Evolutionary conservation across 352 stramenopile genomes (phyloP).

Genomic region (Pythium sp.): DNA sequence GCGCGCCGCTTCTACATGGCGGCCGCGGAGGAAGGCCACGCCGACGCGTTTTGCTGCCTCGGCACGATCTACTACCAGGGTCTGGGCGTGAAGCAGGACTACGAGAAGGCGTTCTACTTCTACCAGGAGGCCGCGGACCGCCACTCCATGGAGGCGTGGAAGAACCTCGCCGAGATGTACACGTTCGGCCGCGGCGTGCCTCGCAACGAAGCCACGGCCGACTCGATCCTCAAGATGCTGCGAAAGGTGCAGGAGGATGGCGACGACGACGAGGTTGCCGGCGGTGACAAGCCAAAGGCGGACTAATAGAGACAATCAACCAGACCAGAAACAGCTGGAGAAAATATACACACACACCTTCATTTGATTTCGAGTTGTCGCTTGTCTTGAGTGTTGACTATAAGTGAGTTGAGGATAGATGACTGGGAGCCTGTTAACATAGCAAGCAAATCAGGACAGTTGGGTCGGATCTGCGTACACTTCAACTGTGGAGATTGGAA

Average conservation of each 20-base stretch:
- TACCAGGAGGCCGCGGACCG: conserved; percentile 84
- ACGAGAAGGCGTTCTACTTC: conserved; percentile 78
- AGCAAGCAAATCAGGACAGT: conserved; percentile 7
- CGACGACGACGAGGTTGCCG: not conserved
- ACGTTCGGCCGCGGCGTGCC: conserved; percentile 68
- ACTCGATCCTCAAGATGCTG: conserved; percentile 86
- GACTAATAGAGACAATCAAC: conserved; percentile 1
- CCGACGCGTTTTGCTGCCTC: conserved; percentile 78
- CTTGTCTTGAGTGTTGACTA: not conserved
- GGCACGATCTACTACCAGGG: conserved; percentile 81
- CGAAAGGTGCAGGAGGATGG: conserved; percentile 17
- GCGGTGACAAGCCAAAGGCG: not conserved
- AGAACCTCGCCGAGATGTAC: conserved; percentile 89
- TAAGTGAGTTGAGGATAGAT: not conserved
- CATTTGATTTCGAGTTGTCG: not conserved
- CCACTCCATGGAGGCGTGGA: conserved; percentile 85
- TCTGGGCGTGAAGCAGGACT: conserved; percentile 65
- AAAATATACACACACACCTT: conserved; percentile 1
- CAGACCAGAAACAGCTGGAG: not conserved
- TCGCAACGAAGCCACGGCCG: conserved; percentile 72
- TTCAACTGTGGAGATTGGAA: conserved; percentile 76
- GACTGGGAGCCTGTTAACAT: not conserved
- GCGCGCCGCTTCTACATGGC: conserved; percentile 66
- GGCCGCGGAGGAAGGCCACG: conserved; percentile 59
- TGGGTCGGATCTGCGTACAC: conserved; percentile 52